Evolutionary conservation across 108 stramenopile species (phyloP).

Genomic region (Cyclostephanos tholiformis): DNA sequence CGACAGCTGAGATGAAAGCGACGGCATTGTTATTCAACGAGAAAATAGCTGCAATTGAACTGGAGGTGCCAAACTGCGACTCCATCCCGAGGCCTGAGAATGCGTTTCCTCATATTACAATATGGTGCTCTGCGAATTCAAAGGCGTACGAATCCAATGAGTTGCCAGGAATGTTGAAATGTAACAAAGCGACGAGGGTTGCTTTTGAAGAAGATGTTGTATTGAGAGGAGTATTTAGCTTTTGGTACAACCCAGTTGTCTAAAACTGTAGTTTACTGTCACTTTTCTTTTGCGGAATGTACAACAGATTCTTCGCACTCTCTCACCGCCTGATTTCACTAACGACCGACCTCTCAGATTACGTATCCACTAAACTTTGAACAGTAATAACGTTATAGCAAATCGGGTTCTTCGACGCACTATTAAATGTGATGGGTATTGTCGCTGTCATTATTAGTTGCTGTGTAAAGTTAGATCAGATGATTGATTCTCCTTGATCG

Average conservation of each 20-base stretch:
- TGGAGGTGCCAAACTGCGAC: constrained; percentile 38
- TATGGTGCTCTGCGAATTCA: constrained; percentile 60
- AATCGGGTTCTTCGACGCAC: no score
- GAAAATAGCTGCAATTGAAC: constrained; percentile 59
- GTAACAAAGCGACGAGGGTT: constrained; percentile 1
- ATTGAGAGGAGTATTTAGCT: constrained; percentile 10
- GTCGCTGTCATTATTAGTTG: no score
- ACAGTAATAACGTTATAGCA: no score
- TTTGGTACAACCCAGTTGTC: not conserved
- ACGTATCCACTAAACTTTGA: no score
- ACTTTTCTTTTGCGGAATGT: no score
- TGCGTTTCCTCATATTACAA: constrained; percentile 75
- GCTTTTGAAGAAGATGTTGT: not conserved
- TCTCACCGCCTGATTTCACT: no score
- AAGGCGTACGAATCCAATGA: constrained; percentile 60
- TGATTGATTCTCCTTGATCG: constrained; percentile 20
- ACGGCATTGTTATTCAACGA: constrained; percentile 26
- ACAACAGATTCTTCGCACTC: no score
- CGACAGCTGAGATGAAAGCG: constrained; percentile 17
- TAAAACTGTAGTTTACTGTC: not conserved
- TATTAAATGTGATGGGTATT: no score
- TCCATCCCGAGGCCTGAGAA: constrained; percentile 55
- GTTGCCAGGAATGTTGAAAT: constrained; percentile 52
- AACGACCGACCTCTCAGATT: no score
- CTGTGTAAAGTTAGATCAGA: not conserved